These are phyloP conservation scores for Mycena floridula DNA, from an alignment of 768 basidiomycete species.

Conservation along the genomic window DNA sequence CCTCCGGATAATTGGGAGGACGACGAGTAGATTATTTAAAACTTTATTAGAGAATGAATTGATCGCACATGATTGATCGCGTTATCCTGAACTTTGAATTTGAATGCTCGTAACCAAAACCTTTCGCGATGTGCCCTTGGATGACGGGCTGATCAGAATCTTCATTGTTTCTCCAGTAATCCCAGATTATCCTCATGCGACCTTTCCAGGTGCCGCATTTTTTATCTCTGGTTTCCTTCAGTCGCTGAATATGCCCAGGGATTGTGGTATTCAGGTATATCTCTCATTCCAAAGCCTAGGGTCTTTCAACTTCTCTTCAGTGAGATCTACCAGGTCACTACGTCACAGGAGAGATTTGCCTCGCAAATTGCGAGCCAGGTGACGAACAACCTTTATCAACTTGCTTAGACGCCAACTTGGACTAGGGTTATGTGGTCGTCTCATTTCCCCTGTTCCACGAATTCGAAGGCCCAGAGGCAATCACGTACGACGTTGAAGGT, in stretches of 20 bases:
- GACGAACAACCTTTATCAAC: too few species aligned
- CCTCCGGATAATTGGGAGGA: slow-evolving; percentile 58
- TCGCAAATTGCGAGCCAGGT: slow-evolving; percentile 86
- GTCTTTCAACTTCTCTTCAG: slow-evolving; percentile 27
- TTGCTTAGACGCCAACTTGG: too few species aligned
- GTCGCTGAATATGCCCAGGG: slow-evolving; percentile 34
- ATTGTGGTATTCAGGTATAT: slow-evolving; percentile 75
- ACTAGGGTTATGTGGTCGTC: too few species aligned
- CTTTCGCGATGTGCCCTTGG: slow-evolving; percentile 60
- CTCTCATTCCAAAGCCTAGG: background rate
- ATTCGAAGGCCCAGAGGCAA: slow-evolving; percentile 82
- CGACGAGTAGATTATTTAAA: slow-evolving; percentile 18
- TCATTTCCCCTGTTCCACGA: too few species aligned
- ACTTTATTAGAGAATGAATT: background rate
- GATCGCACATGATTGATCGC: background rate
- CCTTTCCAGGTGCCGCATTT: slow-evolving; percentile 65
- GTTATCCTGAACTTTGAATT: background rate
- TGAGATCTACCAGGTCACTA: slow-evolving; percentile 96
- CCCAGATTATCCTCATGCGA: slow-evolving; percentile 82
- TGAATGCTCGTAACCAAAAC: slow-evolving; percentile 80
- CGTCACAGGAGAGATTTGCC: slow-evolving; percentile 90
- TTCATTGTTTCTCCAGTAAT: slow-evolving; percentile 78
- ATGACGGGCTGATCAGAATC: slow-evolving; percentile 64
- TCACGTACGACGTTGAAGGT: slow-evolving; percentile 88
- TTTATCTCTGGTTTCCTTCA: background rate